Percentiles rank a stretch among this genome's conserved stretches.
Conservation (phyloP, 345 rosid species). For the Eucalyptus lansdowneana region DNA sequence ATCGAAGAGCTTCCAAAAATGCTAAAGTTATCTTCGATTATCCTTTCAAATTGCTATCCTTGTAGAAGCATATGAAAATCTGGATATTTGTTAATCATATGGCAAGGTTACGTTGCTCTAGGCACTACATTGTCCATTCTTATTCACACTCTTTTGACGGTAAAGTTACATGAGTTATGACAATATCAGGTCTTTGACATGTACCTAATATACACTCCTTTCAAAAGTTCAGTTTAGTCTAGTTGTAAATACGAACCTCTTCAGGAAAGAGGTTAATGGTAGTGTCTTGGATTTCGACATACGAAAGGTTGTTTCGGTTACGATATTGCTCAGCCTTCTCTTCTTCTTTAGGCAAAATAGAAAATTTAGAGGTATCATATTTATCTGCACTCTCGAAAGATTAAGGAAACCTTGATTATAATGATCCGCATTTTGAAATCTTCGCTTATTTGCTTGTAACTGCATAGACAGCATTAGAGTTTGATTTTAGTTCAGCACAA, state of each 20-base stretch:
- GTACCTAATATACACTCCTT: too few species aligned
- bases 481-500: too few species aligned
- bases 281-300: too few species aligned
- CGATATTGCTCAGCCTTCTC: not conserved
- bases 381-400: not conserved
- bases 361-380: not conserved
- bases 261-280: not conserved
- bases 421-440: too few species aligned
- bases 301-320: not conserved
- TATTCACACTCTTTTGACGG: not conserved
- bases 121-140: not conserved
- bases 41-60: not conserved
- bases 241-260: not conserved
- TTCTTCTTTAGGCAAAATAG: not conserved
- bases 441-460: too few species aligned
- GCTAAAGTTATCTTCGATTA: not conserved
- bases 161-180: not conserved
- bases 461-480: too few species aligned
- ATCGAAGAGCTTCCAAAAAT: not conserved
- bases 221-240: too few species aligned
- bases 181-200: too few species aligned
- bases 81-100: not conserved
- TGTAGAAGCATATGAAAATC: too few species aligned
- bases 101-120: not conserved
- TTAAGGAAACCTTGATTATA: too few species aligned